Base-by-base conservation (phyloP, 768 basidiomycete species). In the Termitomyces sp. region DNA sequence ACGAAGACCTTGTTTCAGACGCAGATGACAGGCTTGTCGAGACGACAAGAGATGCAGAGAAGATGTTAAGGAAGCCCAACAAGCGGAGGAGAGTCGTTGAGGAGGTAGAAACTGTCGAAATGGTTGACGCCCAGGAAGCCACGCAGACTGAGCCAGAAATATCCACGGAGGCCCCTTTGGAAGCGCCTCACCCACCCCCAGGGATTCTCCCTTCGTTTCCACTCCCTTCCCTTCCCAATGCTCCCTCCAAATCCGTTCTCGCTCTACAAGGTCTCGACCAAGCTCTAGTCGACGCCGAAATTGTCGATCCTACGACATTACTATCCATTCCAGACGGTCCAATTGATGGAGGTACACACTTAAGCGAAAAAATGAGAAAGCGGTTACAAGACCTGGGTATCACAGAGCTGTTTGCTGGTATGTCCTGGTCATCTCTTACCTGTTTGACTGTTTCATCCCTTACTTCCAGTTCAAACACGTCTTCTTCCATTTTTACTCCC, bases 371-470 rank as follows among this genome's bases (percentile, higher is more conserved):
- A 68, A 90, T 81, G 51, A 75, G 81, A 63, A 84, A 72, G 64
- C 77, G 90, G 45, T 68, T 98, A 55, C 71, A 77, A 33, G 89
- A 92, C 30, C 77, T 93, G 22, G 94, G 93, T 2, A 85, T 98
- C n/a, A 79, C 76, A 5, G 88, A 94, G 59, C 77, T 96, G 58
- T 97, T 98, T 71, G 93, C 94, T 55, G 94, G 94, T 93, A 64
- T 61, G 84, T 37, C 47, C 45, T 18, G 37, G 5, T 27, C 1
- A 1, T 41, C 18, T 27, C 18, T 31, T 41, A 8, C 30, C 18
- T 46, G 24, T 42, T 11, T 57, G 27, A 18, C 54, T 33, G 56
- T 16, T 13, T 39, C 42, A n/a, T 24, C 49, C 39, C 15, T 24
- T 16, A 42, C 20, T 20, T 41, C 46, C 65, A 95, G 97, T 98